Base-by-base conservation (phyloP, 108 stramenopile species). In the Poteriospumella lacustris region DNA sequence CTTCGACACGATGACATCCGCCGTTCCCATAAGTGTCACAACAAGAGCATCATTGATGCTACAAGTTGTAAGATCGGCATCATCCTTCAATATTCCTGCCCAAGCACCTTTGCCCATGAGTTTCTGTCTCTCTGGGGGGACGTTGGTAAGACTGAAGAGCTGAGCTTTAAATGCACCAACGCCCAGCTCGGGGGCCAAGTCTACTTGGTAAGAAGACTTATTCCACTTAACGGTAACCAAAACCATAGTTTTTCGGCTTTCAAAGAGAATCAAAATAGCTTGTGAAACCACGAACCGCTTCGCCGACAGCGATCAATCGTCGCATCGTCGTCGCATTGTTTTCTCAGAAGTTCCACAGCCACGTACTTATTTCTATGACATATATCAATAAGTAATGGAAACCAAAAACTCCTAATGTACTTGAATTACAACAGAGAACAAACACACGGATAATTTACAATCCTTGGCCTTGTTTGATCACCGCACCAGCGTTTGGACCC, bases 1-100 rank as follows among this genome's bases (percentile, higher is more conserved):
- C 31, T 92, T 88, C 40, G 90, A 81, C 31, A 44, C 64, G 40
- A 88, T 60, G 5, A 86, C 87, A 15, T 92, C 89, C 34, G 96
- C 96, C 39, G 93, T 92, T 76, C 98, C 98, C 96, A 99, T 97
- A 78, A 99, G 87, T 58, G 93, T 88, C 59, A 97, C 83, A 76
- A 92, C 81, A 56, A 91, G 58, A 2, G 91, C 92, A 41, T 89
- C 84, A 76, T 91, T 91, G 44, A 85, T 95, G 47, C 2, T 85
- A 44, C 80, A 42, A 9, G 39, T 68, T 19, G 85, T 69, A 0
- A 96, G 82, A 68, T 93, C 92, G 64, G 84, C 78, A 52, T 92
- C 92, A 80, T 95, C 95, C 84, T 96, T 96, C 77, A 99, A 85
- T 12, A 94, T 87, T 24, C 95, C 96, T 79, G 93, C 95, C 93